These are phyloP conservation scores for Penicillium taxi DNA, from an alignment of 495 filamentous ascomycete species.

Conservation along the genomic window DNA sequence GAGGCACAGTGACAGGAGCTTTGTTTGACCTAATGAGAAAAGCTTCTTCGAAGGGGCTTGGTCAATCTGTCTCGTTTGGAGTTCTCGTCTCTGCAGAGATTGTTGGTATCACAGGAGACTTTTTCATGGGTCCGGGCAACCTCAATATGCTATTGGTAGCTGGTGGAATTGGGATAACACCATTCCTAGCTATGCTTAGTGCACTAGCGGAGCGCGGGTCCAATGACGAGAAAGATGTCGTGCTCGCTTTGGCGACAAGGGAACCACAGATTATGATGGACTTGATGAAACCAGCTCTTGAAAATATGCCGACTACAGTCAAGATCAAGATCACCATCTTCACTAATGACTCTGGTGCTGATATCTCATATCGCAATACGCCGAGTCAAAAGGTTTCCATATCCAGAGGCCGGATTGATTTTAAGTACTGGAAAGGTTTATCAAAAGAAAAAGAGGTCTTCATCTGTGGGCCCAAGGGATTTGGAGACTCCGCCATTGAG, in stretches of 20 bases:
- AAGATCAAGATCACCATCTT: slow-evolving; percentile 5
- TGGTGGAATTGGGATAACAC: slow-evolving; percentile 15
- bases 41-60: not conserved
- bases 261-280: slow-evolving; percentile 10
- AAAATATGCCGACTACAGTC: not conserved
- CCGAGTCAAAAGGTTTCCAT: not conserved
- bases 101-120: slow-evolving; percentile 15
- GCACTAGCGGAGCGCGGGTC: slow-evolving; percentile 5
- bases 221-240: not conserved
- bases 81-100: slow-evolving; percentile 3
- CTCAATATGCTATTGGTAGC: slow-evolving; percentile 7
- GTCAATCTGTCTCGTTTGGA: not conserved
- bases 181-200: slow-evolving; percentile 12
- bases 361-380: not conserved
- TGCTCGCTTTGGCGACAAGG: slow-evolving; percentile 8
- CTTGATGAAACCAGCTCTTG: slow-evolving; percentile 5
- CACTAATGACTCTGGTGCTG: not conserved
- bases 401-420: slow-evolving; percentile 2
- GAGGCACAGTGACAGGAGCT: slow-evolving; percentile 11
- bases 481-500: slow-evolving; percentile 8
- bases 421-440: slow-evolving; percentile 2
- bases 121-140: slow-evolving; percentile 3
- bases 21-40: slow-evolving; percentile 7
- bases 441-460: slow-evolving; percentile 7
- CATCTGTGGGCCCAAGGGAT: slow-evolving; percentile 12